Evolutionary conservation across 1,284 basidiomycete genomes (phyloP).

Genomic region (Meira nashicola): DNA sequence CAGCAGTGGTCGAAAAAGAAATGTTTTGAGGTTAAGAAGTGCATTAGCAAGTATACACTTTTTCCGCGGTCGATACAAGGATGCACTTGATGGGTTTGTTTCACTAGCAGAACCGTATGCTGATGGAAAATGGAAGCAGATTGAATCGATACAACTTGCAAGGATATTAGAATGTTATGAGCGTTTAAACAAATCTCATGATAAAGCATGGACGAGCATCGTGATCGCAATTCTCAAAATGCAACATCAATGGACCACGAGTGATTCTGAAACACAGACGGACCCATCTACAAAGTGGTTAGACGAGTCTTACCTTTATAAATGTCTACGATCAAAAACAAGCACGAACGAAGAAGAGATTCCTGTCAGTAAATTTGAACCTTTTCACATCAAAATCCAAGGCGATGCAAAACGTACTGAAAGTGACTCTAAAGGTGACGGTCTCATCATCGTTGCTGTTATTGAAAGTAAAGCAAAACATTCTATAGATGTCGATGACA

Average conservation of each 20-base stretch:
- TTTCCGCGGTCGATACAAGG: conserved; percentile 17
- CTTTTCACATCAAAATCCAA: conserved; percentile 17
- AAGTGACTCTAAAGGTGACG: conserved; percentile 29
- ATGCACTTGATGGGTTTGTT: conserved; percentile 17
- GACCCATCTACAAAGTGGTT: conserved; percentile 2
- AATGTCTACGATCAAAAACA: conserved; percentile 23
- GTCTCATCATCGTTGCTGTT: conserved; percentile 23
- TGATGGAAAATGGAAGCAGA: conserved; percentile 64
- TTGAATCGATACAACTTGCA: conserved; percentile 71
- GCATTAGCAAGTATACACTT: conserved; percentile 77
- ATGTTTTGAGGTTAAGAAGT: conserved; percentile 75
- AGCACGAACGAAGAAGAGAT: conserved; percentile 27
- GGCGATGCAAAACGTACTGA: conserved; percentile 7
- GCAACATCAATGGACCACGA: conserved; percentile 9
- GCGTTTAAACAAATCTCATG: conserved; percentile 59
- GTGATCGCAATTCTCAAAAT: conserved; percentile 55
- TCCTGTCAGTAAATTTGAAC: conserved; percentile 27
- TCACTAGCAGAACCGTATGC: conserved; percentile 55
- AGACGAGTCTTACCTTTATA: conserved; percentile 16
- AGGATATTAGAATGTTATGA: conserved; percentile 66
- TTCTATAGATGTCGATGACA: conserved; percentile 34
- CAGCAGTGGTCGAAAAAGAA: conserved; percentile 72
- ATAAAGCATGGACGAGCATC: conserved; percentile 70
- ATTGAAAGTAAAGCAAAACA: conserved; percentile 23
- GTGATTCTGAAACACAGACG: not conserved